Evolutionary conservation across 441 rosid genomes (phyloP), one percentile per base, ranked within the genome.

Genomic region (Sinapis alba): DNA sequence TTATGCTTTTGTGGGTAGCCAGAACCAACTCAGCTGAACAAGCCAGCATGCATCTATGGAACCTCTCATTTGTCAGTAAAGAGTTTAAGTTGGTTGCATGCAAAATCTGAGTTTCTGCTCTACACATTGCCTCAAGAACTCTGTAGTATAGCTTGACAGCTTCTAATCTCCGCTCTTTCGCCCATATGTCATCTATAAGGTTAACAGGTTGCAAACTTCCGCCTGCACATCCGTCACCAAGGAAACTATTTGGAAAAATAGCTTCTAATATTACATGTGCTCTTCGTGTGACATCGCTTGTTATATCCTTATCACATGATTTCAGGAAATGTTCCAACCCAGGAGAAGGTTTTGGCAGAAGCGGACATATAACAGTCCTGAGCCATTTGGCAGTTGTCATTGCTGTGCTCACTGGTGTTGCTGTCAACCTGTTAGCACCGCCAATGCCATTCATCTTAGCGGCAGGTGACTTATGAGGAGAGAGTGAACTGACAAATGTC

Each of bases 321-420:
- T 86, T 83, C 60, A 96, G 84, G 71, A 91, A 93, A 38, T 78
- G 86, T 79, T 85, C 89, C 82, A 96, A 79, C 81, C 86, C 96
- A 13, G 79, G 79, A 10, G 98, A 89, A 36, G 97, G 98, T 80
- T 87, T 87, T 50, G 96, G 82, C 57, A 89, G 84, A 67, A 91
- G 90, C 64, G 97, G 91, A 75, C 94, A 91, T 73, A 96, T 83
- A 71, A 90, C 85, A 36, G 87, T 86, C 51, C 93, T 85, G 38
- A 96, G 98, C 99, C 99, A 96, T 83, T 93, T 93, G 50, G 98
- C 97, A 71, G 99, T 96, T 71, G 97, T 89, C 98, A 96, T 91
- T 67, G 97, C 99, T 20, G 95, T 85, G 83, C 89, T 90, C 57
- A 93, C 91, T 30, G 98, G 97, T 58, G 99, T 93, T 72, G 95